Evolutionary conservation across 78 protist species (phyloP).

Genomic region (Chrysochromulina tobinii): DNA sequence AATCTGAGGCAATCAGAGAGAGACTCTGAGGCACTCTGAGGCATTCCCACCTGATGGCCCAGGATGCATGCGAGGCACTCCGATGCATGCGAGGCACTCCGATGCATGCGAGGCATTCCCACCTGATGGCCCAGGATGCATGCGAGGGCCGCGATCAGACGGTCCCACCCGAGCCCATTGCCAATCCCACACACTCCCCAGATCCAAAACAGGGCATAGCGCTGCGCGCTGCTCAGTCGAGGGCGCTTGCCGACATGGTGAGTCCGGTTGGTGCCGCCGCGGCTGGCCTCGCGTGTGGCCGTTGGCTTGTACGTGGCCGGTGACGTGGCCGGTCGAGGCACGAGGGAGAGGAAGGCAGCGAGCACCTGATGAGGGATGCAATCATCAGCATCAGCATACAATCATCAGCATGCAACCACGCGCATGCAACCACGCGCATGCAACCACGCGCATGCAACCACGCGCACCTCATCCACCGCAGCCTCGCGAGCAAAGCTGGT

Average conservation of each 20-base stretch:
- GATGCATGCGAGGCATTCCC: too few species aligned
- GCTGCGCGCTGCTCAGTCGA: neutral
- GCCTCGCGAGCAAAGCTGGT: too few species aligned
- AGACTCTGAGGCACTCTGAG: too few species aligned
- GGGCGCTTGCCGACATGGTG: too few species aligned
- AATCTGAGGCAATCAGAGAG: too few species aligned
- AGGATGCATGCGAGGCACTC: too few species aligned
- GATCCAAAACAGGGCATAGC: neutral
- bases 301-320: neutral
- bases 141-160: neutral
- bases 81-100: too few species aligned
- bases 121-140: neutral
- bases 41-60: neutral
- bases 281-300: neutral
- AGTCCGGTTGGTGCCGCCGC: too few species aligned
- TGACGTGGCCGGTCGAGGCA: neutral
- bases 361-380: too few species aligned
- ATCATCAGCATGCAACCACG: neutral
- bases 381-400: neutral
- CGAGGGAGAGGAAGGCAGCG: neutral
- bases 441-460: too few species aligned
- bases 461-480: too few species aligned
- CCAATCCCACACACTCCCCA: neutral
- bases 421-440: too few species aligned
- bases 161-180: neutral